A percentile compares a stretch with the other conserved stretches of the same genome.
These are phyloP conservation scores for Pseudodiploospora longispora DNA, from an alignment of 2,329 filamentous ascomycete species.

Conservation along the genomic window DNA sequence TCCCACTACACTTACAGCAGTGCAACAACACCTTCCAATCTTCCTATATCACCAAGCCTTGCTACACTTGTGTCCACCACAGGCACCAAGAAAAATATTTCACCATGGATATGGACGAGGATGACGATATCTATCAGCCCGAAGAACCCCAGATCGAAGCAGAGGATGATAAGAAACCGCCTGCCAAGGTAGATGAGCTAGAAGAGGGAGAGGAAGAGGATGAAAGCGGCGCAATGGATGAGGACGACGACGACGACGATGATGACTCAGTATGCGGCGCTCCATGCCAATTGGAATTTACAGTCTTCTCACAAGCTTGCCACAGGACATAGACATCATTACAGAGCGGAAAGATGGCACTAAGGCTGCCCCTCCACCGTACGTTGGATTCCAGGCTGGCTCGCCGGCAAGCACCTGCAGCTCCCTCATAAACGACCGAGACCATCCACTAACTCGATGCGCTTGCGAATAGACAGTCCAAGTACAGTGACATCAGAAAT, in stretches of 20 bases:
- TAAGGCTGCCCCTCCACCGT: slow-evolving; percentile 52
- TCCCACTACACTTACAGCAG: too few relatives aligned
- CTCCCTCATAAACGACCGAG: not conserved
- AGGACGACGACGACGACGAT: slow-evolving; percentile 49
- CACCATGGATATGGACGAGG: slow-evolving; percentile 59
- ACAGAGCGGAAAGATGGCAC: slow-evolving; percentile 58
- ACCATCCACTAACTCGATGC: not conserved
- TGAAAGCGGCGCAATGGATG: slow-evolving; percentile 51
- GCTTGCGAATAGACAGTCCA: slow-evolving; percentile 39
- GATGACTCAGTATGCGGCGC: slow-evolving; percentile 14
- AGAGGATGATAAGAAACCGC: slow-evolving; percentile 19
- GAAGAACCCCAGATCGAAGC: slow-evolving; percentile 42
- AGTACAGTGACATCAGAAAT: slow-evolving; percentile 58
- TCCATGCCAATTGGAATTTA: not conserved
- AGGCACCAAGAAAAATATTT: not conserved
- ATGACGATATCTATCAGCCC: slow-evolving; percentile 58
- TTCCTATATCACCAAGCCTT: too few relatives aligned
- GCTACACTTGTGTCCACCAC: too few relatives aligned
- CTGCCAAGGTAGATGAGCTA: slow-evolving; percentile 42
- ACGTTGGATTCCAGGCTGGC: slow-evolving; percentile 19
- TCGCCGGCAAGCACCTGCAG: not conserved
- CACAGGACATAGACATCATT: slow-evolving; percentile 59
- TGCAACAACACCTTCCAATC: too few relatives aligned
- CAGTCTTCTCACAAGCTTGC: not conserved
- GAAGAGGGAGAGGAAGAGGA: slow-evolving; percentile 60